phyloP scores from a whole-genome alignment of 2,329 filamentous ascomycete genomes.

The Tolypocladium pustulatum region DNA sequence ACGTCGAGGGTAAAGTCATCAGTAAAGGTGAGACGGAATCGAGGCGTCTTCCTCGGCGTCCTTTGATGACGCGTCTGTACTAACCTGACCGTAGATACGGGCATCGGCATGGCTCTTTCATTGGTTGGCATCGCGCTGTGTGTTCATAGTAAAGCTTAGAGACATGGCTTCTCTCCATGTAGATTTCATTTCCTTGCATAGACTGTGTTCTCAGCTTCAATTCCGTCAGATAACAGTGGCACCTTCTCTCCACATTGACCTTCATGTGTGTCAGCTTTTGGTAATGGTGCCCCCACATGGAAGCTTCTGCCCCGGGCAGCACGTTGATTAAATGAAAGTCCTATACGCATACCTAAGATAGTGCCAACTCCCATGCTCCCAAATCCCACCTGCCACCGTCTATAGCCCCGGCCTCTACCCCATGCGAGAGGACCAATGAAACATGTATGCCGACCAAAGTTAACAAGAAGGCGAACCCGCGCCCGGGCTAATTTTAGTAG shows the following conservation, averaged over 20 bases:
- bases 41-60: too few relatives aligned
- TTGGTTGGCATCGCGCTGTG: conserved; percentile 73
- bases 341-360: not conserved
- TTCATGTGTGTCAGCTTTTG: not conserved
- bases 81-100: conserved; percentile 51
- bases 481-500: not conserved
- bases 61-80: not conserved
- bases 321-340: not conserved
- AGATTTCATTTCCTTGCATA: not conserved
- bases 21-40: conserved; percentile 49
- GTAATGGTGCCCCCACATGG: not conserved
- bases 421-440: not conserved
- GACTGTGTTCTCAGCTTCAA: not conserved
- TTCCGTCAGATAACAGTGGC: not conserved
- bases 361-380: not conserved
- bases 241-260: not conserved
- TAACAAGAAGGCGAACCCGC: not conserved
- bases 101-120: conserved; percentile 71
- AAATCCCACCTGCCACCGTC: not conserved
- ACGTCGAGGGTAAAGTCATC: conserved; percentile 84
- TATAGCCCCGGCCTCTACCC: not conserved
- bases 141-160: conserved; percentile 53
- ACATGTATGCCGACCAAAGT: not conserved
- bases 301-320: conserved; percentile 5
- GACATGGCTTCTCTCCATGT: not conserved